Evolutionary conservation across 306 rosid species (phyloP).

Genomic region (Dryas alaskensis): DNA sequence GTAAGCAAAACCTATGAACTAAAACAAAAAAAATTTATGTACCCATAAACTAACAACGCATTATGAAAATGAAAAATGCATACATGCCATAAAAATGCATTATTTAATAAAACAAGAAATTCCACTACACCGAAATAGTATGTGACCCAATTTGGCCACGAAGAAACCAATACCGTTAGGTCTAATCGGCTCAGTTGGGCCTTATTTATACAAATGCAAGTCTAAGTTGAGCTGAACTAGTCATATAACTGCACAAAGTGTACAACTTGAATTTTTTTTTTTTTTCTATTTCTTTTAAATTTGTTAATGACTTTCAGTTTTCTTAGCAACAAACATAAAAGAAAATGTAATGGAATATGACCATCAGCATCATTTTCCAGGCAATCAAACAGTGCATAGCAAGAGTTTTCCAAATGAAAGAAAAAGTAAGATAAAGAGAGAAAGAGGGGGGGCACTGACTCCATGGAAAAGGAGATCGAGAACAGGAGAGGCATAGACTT

Average conservation of each 20-base stretch:
- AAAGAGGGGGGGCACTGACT: slow-evolving; percentile 32
- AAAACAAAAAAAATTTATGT: not conserved
- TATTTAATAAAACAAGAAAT: too few relatives aligned
- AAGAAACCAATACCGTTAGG: too few relatives aligned
- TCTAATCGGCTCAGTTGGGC: too few relatives aligned
- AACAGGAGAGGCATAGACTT: slow-evolving; percentile 70
- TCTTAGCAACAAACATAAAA: too few relatives aligned
- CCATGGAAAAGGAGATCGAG: slow-evolving; percentile 98
- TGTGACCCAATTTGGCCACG: too few relatives aligned
- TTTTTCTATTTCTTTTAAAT: too few relatives aligned
- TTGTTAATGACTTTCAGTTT: too few relatives aligned
- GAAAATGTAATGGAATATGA: too few relatives aligned
- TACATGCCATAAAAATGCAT: too few relatives aligned
- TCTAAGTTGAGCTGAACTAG: slow-evolving; percentile 19
- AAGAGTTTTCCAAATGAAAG: not conserved
- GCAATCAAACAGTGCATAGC: slow-evolving; percentile 16
- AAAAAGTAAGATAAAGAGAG: not conserved
- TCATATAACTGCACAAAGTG: too few relatives aligned
- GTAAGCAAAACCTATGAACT: not conserved
- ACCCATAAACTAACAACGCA: not conserved
- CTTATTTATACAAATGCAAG: slow-evolving; percentile 19
- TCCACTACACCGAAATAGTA: too few relatives aligned
- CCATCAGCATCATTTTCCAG: slow-evolving; percentile 8
- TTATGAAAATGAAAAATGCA: not conserved
- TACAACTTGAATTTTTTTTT: too few relatives aligned